Conservation (phyloP, 768 basidiomycete species). For the Boletales sp. region DNA sequence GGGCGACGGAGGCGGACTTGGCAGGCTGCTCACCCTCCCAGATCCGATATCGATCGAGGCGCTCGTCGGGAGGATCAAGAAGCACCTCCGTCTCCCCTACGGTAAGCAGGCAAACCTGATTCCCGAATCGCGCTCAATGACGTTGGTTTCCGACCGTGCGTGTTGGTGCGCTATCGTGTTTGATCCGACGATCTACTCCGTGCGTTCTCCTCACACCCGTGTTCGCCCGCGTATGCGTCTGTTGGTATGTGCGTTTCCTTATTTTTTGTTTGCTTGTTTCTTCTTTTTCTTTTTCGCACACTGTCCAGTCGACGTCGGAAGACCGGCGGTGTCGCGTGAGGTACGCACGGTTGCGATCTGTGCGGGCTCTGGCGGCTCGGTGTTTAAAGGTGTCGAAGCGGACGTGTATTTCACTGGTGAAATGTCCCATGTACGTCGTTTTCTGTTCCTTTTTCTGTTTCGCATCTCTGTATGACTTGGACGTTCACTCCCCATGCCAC, state of each 20-base stretch:
- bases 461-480: not conserved
- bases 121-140: conserved; percentile 10
- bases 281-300: conserved; percentile 5
- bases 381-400: conserved; percentile 67
- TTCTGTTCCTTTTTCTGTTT: conserved; percentile 11
- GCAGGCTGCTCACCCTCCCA: conserved; percentile 62
- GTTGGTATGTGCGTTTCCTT: too few species aligned
- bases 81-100: conserved; percentile 53
- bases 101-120: conserved; percentile 38
- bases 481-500: conserved; percentile 1
- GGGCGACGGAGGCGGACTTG: conserved; percentile 55
- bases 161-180: not conserved
- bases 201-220: conserved; percentile 9
- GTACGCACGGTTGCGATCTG: conserved; percentile 78
- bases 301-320: conserved; percentile 63
- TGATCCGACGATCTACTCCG: conserved; percentile 16
- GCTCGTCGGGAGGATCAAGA: conserved; percentile 67
- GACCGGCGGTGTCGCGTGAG: conserved; percentile 33
- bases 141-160: not conserved
- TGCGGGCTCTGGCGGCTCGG: conserved; percentile 82
- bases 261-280: too few species aligned
- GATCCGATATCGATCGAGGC: conserved; percentile 56
- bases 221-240: conserved; percentile 4
- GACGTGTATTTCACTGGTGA: conserved; percentile 94
- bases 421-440: conserved; percentile 72